Percentiles rank a stretch among this genome's conserved stretches.
phyloP scores from a whole-genome alignment of 2,329 filamentous ascomycete genomes.

The Zasmidium angulare region DNA sequence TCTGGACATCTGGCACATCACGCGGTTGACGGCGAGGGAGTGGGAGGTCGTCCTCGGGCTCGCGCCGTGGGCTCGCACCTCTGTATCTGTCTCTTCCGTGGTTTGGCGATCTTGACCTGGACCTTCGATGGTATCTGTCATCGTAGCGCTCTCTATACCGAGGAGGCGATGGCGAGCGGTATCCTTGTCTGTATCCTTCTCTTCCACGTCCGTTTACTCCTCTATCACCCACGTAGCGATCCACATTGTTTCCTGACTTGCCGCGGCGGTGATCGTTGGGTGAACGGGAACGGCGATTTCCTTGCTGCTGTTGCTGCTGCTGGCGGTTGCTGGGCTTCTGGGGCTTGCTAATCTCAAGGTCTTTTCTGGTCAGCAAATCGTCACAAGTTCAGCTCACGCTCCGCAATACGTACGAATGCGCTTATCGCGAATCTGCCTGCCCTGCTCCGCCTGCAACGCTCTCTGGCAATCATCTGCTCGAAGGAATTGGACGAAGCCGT shows the following conservation, averaged over 20 bases:
- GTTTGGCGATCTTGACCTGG: constrained; percentile 33
- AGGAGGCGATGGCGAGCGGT: constrained; percentile 48
- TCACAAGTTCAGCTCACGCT: constrained; percentile 17
- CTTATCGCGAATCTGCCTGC: constrained; percentile 77
- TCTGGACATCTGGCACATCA: constrained; percentile 85
- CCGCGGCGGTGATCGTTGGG: constrained; percentile 60
- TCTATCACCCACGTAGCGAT: constrained; percentile 37
- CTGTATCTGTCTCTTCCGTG: constrained; percentile 42
- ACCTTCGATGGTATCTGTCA: constrained; percentile 38
- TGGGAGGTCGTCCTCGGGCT: constrained; percentile 63
- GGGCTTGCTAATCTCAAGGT: constrained; percentile 85
- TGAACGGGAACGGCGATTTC: constrained; percentile 56
- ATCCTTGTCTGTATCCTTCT: constrained; percentile 58
- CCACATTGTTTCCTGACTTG: constrained; percentile 44
- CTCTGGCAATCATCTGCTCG: constrained; percentile 69
- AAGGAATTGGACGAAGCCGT: constrained; percentile 94
- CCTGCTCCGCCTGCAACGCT: constrained; percentile 77
- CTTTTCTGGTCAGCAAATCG: constrained; percentile 50
- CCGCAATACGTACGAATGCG: constrained; percentile 74
- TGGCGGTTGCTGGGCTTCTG: constrained; percentile 56
- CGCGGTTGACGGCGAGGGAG: constrained; percentile 71
- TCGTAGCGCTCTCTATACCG: constrained; percentile 37
- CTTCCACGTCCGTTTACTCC: constrained; percentile 32
- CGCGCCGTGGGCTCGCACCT: constrained; percentile 63
- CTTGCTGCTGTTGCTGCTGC: constrained; percentile 19